Evolutionary conservation across 2,329 filamentous ascomycete species (phyloP), one percentile per base, ranked within the genome.

Genomic region (Eutypa lata): DNA sequence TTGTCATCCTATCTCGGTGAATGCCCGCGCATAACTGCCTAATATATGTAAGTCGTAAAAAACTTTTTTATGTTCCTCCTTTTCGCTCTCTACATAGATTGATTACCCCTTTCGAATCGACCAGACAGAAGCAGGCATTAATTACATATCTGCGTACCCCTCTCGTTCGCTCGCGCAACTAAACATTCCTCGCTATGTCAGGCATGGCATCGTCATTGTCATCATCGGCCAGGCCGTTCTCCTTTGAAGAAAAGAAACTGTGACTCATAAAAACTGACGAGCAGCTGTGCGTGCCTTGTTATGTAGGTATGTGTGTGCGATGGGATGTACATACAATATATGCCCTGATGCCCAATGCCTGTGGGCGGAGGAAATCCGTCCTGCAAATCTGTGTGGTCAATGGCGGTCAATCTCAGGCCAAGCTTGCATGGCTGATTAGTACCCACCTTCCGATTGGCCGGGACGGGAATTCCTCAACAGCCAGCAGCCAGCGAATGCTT

Each of bases 301-400:
- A 31, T 31, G 26, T 31, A 31, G n/a, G n/a, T 31, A 31, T 31
- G 26, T 31, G 10, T 31, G 26, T 10, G 26, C 26, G 10, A 31
- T 22, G 22, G n/a, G 21, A 45, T 45, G 21, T 8, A 45, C 21
- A 19, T 45, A n/a, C 21, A n/a, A 45, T 24, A 45, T 45, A 45
- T 45, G 42, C 14, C 22, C 22, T 45, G 42, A 45, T 45, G 42
- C 42, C 42, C 42, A 31, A 31, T 31, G 26, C 22, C 16, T 45
- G 42, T 45, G 42, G 42, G 42, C 14, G 16, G 22, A 45, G 42
- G 21, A 24, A 45, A 24, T 45, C 21, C 1, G 11, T 26, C 5
- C 42, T 45, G 42, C 42, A 45, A 45, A 45, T 24, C 42, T 45
- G 42, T 45, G 21, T 45, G 42, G 42, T 45, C 42, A 45, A 45